Evolutionary conservation across 2,329 filamentous ascomycete species (phyloP), one percentile per base, ranked within the genome.

Genomic region (Hansfordia pulvinata): DNA sequence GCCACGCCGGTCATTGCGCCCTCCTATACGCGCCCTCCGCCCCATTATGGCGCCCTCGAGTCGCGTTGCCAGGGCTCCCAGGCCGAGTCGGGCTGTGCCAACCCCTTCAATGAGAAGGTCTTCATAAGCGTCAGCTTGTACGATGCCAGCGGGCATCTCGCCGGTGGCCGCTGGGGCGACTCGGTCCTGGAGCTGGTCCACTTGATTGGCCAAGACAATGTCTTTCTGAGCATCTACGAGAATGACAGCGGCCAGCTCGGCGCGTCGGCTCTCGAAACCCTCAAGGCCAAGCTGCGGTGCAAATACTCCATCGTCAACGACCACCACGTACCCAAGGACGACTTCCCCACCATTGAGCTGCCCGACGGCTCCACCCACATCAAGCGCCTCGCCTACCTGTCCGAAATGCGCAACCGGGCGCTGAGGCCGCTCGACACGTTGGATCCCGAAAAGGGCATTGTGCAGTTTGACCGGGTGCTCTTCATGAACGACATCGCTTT

Each of bases 51-150:
- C 17, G 38, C 42, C 8, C 39, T 56, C 5, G 40, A 43, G 7
- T 31, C 38, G 13, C 29, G 42, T 29, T 57, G 53, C 32, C 32
- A 39, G 12, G 46, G 38, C 3, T 35, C 42, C 9, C 27, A 32
- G 19, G 31, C 40, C 19, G 14, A 35, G 19, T 30, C 41, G 6
- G 50, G 54, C 15, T 54, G 56, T 32, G 56, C 49, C 13, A 59
- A 58, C 32, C 37, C 46, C 0, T 32, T 36, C 23, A 58, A 68
- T 26, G 74, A 83, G 45, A 77, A 72, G 40, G 56, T 84, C n/a
- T 84, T 78, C 42, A 78, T 85, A 27, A 74, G 74, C 2, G 69
- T 77, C 10, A 80, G 74, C 40, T 60, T 85, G 28, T 77, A 78
- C 38, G 76, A 84, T 40, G 55, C 59, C 12, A 56, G 58, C 6